phyloP scores from a whole-genome alignment of 495 filamentous ascomycete species.

The Penicillium odoratum region DNA sequence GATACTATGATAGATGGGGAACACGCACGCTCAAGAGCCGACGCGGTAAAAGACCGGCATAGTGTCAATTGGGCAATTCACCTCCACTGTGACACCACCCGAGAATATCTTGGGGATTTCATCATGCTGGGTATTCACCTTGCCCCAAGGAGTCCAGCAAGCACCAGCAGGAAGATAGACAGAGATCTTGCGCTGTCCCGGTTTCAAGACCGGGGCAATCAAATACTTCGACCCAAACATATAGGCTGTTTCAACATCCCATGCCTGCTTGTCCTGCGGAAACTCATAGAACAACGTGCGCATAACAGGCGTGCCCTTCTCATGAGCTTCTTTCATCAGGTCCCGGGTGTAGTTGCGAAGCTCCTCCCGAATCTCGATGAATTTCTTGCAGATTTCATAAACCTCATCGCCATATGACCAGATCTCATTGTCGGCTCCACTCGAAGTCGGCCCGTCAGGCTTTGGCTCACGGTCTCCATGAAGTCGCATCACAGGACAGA shows the following conservation, averaged over 20 bases:
- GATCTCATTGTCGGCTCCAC: conserved; percentile 56
- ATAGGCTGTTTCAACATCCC: conserved; percentile 55
- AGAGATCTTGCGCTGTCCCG: conserved; percentile 38
- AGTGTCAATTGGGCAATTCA: conserved; percentile 48
- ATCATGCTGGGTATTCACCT: conserved; percentile 7
- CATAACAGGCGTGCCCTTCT: conserved; percentile 56
- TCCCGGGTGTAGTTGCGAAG: conserved; percentile 50
- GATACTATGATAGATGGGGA: neutral
- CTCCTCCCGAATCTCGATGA: conserved; percentile 52
- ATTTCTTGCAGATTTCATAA: conserved; percentile 56
- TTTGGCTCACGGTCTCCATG: conserved; percentile 60
- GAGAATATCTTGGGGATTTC: conserved; percentile 20
- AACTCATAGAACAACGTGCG: conserved; percentile 59
- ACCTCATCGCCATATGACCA: conserved; percentile 59
- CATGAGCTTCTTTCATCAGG: conserved; percentile 55
- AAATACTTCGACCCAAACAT: conserved; percentile 57
- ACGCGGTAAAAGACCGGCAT: conserved; percentile 50
- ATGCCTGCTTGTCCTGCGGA: conserved; percentile 45
- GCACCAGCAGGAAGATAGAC: conserved; percentile 50
- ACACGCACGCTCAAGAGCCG: neutral
- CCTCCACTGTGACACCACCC: conserved; percentile 38
- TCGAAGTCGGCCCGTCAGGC: conserved; percentile 37
- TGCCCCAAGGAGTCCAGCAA: conserved; percentile 43
- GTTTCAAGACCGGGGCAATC: conserved; percentile 47
- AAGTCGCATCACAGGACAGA: conserved; percentile 60